phyloP scores from a whole-genome alignment of 2,329 filamentous ascomycete species.

The Colletotrichum godetiae region DNA sequence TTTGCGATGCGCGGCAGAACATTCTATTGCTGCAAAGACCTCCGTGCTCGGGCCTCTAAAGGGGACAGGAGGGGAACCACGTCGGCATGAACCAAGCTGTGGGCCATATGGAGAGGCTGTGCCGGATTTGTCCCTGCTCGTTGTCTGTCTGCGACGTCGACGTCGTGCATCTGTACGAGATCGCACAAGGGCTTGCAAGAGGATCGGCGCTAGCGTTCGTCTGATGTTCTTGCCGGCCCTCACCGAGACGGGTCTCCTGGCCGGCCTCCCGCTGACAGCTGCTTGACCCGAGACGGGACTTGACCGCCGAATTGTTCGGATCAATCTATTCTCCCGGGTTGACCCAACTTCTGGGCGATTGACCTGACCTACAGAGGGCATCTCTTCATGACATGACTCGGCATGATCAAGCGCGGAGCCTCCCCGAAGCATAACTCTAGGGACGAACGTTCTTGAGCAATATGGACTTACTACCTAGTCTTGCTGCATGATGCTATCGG shows the following conservation, averaged over 20 bases:
- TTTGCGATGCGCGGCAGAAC: conserved; percentile 17
- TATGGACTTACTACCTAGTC: background rate
- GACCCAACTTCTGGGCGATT: conserved; percentile 24
- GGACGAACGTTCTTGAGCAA: background rate
- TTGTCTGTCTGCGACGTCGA: conserved; percentile 32
- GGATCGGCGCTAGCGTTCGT: conserved; percentile 34
- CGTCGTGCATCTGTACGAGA: conserved; percentile 22
- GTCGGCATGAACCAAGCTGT: conserved; percentile 25
- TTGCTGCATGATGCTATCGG: conserved; percentile 19
- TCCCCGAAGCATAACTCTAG: background rate
- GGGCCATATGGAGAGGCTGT: conserved; percentile 23
- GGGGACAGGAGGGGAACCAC: background rate
- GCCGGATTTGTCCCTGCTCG: conserved; percentile 17
- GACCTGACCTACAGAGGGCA: background rate
- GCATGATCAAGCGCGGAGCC: background rate
- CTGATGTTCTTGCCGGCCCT: conserved; percentile 27
- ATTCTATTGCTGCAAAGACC: background rate
- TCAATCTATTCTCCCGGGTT: conserved; percentile 12
- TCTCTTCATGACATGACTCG: conserved; percentile 27
- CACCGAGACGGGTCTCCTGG: conserved; percentile 23
- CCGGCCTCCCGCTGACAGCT: conserved; percentile 25
- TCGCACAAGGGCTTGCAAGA: conserved; percentile 17
- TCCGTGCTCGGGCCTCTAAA: conserved; percentile 15
- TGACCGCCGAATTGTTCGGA: conserved; percentile 8
- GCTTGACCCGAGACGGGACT: conserved; percentile 26